A percentile compares a stretch with the other conserved stretches of the same genome.
These are phyloP conservation scores for Rhizopogon vesiculosus DNA, from an alignment of 768 basidiomycete species.

Conservation along the genomic window DNA sequence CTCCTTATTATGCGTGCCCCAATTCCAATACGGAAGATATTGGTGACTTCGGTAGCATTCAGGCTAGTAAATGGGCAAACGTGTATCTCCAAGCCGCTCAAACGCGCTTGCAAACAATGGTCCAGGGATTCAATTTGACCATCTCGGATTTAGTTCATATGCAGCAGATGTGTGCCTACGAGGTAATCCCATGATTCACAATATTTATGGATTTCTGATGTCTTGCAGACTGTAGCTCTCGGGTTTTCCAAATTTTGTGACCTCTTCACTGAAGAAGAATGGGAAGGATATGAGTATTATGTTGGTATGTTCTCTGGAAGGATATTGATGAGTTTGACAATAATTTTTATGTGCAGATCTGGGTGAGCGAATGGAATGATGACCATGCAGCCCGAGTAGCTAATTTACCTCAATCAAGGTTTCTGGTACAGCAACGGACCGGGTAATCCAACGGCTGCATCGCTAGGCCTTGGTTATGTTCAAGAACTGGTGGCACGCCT, in stretches of 20 bases:
- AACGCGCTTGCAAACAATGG: slow-evolving; percentile 26
- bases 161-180: slow-evolving; percentile 37
- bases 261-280: slow-evolving; percentile 48
- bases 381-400: slow-evolving; percentile 1
- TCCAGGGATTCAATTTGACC: slow-evolving; percentile 29
- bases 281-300: slow-evolving; percentile 45
- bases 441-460: slow-evolving; percentile 37
- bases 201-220: background rate
- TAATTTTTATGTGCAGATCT: background rate
- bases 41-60: slow-evolving; percentile 17
- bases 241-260: slow-evolving; percentile 46
- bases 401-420: background rate
- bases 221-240: slow-evolving; percentile 39
- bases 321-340: background rate
- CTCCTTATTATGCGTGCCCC: slow-evolving; percentile 32
- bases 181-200: slow-evolving; percentile 14
- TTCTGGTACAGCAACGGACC: slow-evolving; percentile 37
- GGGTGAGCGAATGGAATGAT: slow-evolving; percentile 8
- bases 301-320: slow-evolving; percentile 15
- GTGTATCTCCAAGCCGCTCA: slow-evolving; percentile 35
- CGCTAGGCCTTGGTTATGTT: slow-evolving; percentile 35
- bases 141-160: slow-evolving; percentile 26
- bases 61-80: slow-evolving; percentile 30
- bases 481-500: slow-evolving; percentile 41
- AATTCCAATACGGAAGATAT: slow-evolving; percentile 24